Conservation (phyloP, 345 rosid genomes). For the Melaleuca quinquenervia region DNA sequence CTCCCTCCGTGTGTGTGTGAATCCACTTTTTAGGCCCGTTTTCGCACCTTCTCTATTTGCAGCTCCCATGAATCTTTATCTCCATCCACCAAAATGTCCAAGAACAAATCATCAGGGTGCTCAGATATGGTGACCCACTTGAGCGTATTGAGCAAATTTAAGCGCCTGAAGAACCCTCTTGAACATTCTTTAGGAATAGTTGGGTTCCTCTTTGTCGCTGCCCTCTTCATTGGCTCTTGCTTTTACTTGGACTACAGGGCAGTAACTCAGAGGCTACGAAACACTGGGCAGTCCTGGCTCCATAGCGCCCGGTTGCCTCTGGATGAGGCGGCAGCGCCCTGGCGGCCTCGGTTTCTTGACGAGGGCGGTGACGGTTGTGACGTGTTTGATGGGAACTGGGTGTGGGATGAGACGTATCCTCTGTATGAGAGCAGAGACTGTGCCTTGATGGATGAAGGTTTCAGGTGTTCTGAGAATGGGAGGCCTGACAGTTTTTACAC, state of each 20-base stretch:
- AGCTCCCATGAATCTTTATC: neutral
- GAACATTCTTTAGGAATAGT: slow-evolving; percentile 35
- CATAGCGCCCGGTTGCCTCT: neutral
- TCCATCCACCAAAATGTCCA: neutral
- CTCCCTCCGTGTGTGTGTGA: neutral
- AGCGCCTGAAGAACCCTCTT: slow-evolving; percentile 23
- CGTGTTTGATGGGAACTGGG: slow-evolving; percentile 62
- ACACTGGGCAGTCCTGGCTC: slow-evolving; percentile 10
- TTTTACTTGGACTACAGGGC: slow-evolving; percentile 30
- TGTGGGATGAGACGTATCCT: slow-evolving; percentile 59
- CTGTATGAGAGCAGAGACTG: slow-evolving; percentile 50
- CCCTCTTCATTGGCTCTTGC: slow-evolving; percentile 30
- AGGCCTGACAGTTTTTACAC: slow-evolving; percentile 60
- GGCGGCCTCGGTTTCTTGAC: slow-evolving; percentile 39
- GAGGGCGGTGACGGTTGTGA: slow-evolving; percentile 41
- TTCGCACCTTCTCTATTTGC: neutral
- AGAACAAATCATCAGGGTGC: neutral
- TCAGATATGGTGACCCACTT: slow-evolving; percentile 16
- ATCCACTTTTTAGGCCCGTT: neutral
- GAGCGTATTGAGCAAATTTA: slow-evolving; percentile 26
- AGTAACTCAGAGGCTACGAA: slow-evolving; percentile 9
- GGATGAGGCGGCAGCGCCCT: neutral
- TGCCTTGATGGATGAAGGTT: slow-evolving; percentile 36
- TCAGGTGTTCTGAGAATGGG: slow-evolving; percentile 62
- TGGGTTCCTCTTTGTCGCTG: slow-evolving; percentile 29